Base-by-base conservation (phyloP, 179 eudicot species). In the Spinacia oleracea region DNA sequence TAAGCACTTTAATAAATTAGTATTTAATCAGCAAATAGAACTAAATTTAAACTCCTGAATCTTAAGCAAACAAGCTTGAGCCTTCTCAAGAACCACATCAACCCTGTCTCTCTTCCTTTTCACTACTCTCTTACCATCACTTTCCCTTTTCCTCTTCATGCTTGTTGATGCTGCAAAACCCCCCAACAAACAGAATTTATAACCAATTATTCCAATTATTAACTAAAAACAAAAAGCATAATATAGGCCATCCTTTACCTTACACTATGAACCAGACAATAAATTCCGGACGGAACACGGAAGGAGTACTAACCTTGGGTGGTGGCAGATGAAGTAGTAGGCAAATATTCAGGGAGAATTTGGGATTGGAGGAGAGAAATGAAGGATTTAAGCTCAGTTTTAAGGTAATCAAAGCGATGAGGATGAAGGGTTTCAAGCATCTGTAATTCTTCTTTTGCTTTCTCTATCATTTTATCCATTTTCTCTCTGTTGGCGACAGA, bases 31-130 rank as follows among this genome's bases (percentile, higher is more conserved):
- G 56, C 72, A 76, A 21, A 31, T 48, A 7, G 83, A 81, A 60
- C 81, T 84, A 27, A 85, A 75, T 82, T 89, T 89, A 60, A 89
- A 82, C 6, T 83, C 83, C 46, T 84, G 89, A 81, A 91, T 88
- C 84, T 91, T 91, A 6, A 72, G 82, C 68, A 91, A 81, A 83
- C 96, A 91, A 67, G 89, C 85, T 50, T 82, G 85, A 77, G 93
- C 96, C 70, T 78, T 91, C 78, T 87, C 85, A 16, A 91, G 76
- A 14, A 74, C 90, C 27, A 81, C 86, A 82, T 91, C 96, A 9
- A 90, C 88, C 59, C 91, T 83, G 48, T 81, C 82, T 40, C 72
- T 77, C 23, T 64, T 60, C 60, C 31, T 71, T 69, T 6, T 20
- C 45, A 43, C 27, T 46, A 27, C 32, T 53, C 20, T 46, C 56